phyloP scores from a whole-genome alignment of 1,284 basidiomycete species.

The Pterulicium gracile region DNA sequence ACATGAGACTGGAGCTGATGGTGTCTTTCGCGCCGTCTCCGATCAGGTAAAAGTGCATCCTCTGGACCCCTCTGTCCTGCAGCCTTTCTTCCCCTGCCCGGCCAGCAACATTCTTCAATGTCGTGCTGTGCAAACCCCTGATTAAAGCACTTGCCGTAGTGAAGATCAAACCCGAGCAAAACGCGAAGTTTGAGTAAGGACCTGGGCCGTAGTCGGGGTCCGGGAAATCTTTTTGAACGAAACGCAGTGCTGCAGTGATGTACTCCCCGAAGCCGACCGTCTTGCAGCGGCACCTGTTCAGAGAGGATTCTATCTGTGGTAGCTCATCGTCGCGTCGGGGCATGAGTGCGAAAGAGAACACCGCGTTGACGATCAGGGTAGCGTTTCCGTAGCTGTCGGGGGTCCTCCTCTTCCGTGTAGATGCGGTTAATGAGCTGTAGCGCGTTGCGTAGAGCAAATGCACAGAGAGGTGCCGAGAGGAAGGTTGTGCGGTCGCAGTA shows the following conservation, averaged over 20 bases:
- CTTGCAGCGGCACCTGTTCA: background rate
- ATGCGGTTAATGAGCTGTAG: too few relatives aligned
- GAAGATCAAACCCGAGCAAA: background rate
- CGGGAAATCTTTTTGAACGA: background rate
- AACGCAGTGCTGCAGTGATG: background rate
- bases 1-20: background rate
- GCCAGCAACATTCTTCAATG: background rate
- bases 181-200: background rate
- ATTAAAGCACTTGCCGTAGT: background rate
- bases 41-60: background rate
- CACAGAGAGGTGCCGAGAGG: too few relatives aligned
- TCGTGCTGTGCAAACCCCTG: background rate
- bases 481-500: too few relatives aligned
- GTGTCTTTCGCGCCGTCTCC: background rate
- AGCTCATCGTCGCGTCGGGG: background rate
- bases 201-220: background rate
- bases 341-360: background rate
- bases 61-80: background rate
- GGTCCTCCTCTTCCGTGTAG: too few relatives aligned
- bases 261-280: background rate
- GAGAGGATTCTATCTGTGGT: background rate
- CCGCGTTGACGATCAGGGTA: background rate
- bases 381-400: background rate
- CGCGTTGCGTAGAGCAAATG: too few relatives aligned
- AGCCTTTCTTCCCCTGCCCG: background rate